Evolutionary conservation across 176 grass and related monocot genomes (phyloP), one percentile per base, ranked within the genome.

Genomic region (Tillandsia fasciculata): DNA sequence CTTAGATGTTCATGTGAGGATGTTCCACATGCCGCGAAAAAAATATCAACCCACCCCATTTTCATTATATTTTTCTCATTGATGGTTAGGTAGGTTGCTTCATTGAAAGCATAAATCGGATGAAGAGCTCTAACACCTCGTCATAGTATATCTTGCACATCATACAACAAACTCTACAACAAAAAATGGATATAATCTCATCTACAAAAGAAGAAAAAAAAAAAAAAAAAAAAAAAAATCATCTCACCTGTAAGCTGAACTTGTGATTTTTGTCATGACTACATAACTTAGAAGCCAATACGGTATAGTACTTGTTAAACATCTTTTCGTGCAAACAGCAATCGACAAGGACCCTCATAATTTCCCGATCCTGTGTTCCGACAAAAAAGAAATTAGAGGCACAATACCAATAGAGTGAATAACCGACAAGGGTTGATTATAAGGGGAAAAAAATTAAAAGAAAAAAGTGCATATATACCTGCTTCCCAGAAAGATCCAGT

Each of bases 261-360:
- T 97, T 97, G 57, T 90, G 87, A 71, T 92, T 97, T 83, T 92
- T 97, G 50, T 92, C 86, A 79, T 97, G 77, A 75, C 54, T 85
- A 53, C 94, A 97, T 81, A 97, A 70, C 74, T 97, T 97, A 65
- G 89, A 92, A 58, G 84, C 94, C 23, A 97, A 81, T 67, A 92
- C 69, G 0, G 64, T 67, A 29, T 93, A 97, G 64, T 97, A 97
- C 73, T 97, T 97, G 70, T 97, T 97, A 77, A 97, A 97, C 72
- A 87, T 76, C 83, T 97, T 93, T 64, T 93, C 89, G 68, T 93
- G 94, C 64, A 93, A 71, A 87, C 94, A 97, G 57, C 94, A 97
- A 51, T 97, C 82, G 77, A 97, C 94, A 78, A 97, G 81, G 63
- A 90, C 84, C 75, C 89, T 86, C 80, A 87, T 90, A 52, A 97